Percentiles rank a stretch among this genome's conserved stretches.
phyloP scores from a whole-genome alignment of 2,329 filamentous ascomycete species.

The Diatrype stigma region DNA sequence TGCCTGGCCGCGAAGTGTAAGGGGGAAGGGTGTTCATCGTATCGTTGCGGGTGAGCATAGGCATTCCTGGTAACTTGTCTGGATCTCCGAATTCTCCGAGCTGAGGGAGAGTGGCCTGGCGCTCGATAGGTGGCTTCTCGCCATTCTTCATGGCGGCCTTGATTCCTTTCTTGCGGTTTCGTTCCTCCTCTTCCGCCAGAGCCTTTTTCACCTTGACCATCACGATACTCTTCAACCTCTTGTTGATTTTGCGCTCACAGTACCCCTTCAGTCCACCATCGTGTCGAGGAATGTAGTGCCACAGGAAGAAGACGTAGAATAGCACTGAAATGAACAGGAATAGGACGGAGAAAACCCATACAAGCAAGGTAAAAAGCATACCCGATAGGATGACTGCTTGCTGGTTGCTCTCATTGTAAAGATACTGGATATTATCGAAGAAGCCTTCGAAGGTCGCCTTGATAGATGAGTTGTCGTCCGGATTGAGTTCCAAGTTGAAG shows the following conservation, averaged over 20 bases:
- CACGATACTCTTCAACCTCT: constrained; percentile 78
- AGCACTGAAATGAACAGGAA: constrained; percentile 69
- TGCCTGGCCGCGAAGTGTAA: constrained; percentile 58
- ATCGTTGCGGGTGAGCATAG: constrained; percentile 54
- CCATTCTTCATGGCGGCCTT: constrained; percentile 52
- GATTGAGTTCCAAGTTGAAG: constrained; percentile 70
- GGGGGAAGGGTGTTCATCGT: constrained; percentile 58
- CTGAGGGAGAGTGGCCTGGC: constrained; percentile 65
- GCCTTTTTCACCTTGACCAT: constrained; percentile 84
- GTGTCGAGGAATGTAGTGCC: constrained; percentile 79
- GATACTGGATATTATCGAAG: constrained; percentile 72
- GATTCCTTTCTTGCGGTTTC: constrained; percentile 47
- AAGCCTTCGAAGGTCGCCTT: constrained; percentile 68
- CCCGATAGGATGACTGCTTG: constrained; percentile 80
- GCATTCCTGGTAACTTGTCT: constrained; percentile 54
- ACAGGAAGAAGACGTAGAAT: constrained; percentile 85
- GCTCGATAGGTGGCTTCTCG: constrained; percentile 44
- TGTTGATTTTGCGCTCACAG: constrained; percentile 89
- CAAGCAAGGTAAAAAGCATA: constrained; percentile 87
- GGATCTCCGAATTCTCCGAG: constrained; percentile 45
- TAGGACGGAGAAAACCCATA: constrained; percentile 82
- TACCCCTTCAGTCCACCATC: constrained; percentile 81
- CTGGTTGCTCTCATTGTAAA: constrained; percentile 69
- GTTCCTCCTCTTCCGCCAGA: constrained; percentile 70
- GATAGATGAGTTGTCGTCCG: constrained; percentile 45